Conservation (phyloP, 495 filamentous ascomycete species). For the Polyplosphaeria fusca region DNA sequence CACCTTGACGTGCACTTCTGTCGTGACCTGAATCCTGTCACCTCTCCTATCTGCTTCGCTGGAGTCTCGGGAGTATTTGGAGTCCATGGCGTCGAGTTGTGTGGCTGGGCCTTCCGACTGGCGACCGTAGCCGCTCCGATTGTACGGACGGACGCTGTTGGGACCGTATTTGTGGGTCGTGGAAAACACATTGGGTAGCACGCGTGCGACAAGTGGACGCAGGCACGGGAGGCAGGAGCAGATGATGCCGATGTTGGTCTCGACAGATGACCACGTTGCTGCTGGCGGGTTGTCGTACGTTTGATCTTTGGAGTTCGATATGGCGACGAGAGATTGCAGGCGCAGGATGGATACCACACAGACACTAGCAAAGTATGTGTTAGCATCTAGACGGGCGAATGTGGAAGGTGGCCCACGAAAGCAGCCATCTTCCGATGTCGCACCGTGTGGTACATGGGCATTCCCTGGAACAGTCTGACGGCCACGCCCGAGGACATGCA, state of each 20-base stretch:
- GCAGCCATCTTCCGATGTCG: not conserved
- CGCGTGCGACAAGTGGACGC: slow-evolving; percentile 28
- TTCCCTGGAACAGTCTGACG: not conserved
- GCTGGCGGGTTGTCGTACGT: slow-evolving; percentile 37
- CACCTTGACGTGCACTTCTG: slow-evolving; percentile 9
- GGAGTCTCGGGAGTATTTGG: slow-evolving; percentile 2
- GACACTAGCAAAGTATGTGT: slow-evolving; percentile 22
- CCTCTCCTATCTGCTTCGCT: slow-evolving; percentile 4
- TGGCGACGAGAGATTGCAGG: slow-evolving; percentile 36
- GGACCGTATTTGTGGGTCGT: not conserved
- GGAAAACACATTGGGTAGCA: slow-evolving; percentile 30
- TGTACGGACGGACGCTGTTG: not conserved
- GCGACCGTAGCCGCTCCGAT: slow-evolving; percentile 8
- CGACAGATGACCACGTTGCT: slow-evolving; percentile 36
- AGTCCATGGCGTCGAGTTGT: not conserved
- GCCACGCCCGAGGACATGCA: not conserved
- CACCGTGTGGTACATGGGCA: not conserved
- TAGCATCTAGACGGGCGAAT: not conserved
- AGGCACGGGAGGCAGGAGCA: slow-evolving; percentile 40
- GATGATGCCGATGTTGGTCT: slow-evolving; percentile 37
- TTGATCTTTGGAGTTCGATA: slow-evolving; percentile 34
- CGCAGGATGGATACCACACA: slow-evolving; percentile 39
- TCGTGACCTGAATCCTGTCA: slow-evolving; percentile 12
- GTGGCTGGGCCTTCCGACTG: not conserved
- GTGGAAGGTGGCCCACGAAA: not conserved